Conservation (phyloP, 441 rosid genomes). For the Sinapis alba region DNA sequence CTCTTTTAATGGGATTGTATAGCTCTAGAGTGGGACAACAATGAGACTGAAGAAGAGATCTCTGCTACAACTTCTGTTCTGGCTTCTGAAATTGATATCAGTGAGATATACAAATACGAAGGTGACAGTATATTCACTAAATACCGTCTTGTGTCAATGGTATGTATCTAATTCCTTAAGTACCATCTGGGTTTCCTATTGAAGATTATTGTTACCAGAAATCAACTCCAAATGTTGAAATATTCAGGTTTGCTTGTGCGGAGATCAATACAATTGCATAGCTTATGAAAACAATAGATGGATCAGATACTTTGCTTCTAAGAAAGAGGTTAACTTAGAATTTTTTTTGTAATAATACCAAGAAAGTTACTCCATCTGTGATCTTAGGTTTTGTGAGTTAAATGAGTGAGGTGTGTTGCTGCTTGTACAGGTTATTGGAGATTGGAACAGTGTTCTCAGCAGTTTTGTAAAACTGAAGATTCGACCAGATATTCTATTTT, state of each 20-base stretch:
- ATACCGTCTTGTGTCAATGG: conserved; percentile 28
- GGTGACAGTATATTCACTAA: background rate
- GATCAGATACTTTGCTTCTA: background rate
- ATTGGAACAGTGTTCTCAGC: background rate
- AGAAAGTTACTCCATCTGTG: background rate
- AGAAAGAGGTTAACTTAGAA: conserved; percentile 12
- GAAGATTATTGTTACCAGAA: background rate
- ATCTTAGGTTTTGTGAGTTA: background rate
- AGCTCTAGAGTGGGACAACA: conserved; percentile 22
- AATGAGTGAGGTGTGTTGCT: background rate
- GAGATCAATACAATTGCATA: conserved; percentile 19
- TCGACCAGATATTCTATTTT: background rate
- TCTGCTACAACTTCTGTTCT: background rate
- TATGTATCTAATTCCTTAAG: background rate
- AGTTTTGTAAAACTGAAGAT: background rate
- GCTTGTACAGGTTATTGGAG: conserved; percentile 17
- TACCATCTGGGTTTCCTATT: background rate
- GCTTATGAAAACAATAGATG: background rate
- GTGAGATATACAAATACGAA: conserved; percentile 6
- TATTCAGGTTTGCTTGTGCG: conserved; percentile 22
- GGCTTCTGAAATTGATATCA: background rate
- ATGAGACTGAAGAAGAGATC: conserved; percentile 19
- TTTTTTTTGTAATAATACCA: background rate
- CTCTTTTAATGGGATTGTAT: background rate
- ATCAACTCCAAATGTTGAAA: background rate